Evolutionary conservation across 2,329 filamentous ascomycete species (phyloP), one percentile per base, ranked within the genome.

Genomic region (Venturia nashicola): DNA sequence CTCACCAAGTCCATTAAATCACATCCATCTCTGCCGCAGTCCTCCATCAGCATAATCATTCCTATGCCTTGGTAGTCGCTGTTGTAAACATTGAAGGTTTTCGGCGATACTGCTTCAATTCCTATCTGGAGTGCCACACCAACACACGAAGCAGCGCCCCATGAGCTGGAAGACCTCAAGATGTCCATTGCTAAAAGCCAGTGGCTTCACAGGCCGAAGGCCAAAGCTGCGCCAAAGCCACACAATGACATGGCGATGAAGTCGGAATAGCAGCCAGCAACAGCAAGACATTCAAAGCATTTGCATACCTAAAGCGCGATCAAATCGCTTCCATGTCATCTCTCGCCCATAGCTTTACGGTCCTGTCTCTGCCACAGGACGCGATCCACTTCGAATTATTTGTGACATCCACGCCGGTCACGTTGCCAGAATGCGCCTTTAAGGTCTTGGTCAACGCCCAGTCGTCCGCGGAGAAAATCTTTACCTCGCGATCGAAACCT

Each of bases 391-490:
- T 88, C 9, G 87, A 89, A 75, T 97, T 90, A 67, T 82, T 81
- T 71, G 89, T 95, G 62, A 96, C 85, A 77, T 99, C 94, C 14
- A 91, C 88, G 69, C 91, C 95, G 62, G 95, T 84, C 12, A 99
- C 92, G 48, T 95, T 94, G 2, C 91, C 92, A 1, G 91, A 91
- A 75, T 99, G 94, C 0, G 92, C 94, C 69, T 87, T 90, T 65
- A 99, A 78, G 18, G 87, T 90, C 76, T 96, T 95, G 66, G 92
- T 86, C 65, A 96, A 77, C 0, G 89, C 87, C 92, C 94, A 99
- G 76, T 99, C 93, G 73, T 99, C 94, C 2, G 91, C 91, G 7
- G 91, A 96, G 76, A 95, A 97, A 68, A 99, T 83, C 73, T 97
- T 96, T 76, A 99, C 88, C 69, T 91, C 93, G 74, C 89, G 91